Base-by-base conservation (phyloP, 164 flowering plant genomes). In the Berberis thunbergii region DNA sequence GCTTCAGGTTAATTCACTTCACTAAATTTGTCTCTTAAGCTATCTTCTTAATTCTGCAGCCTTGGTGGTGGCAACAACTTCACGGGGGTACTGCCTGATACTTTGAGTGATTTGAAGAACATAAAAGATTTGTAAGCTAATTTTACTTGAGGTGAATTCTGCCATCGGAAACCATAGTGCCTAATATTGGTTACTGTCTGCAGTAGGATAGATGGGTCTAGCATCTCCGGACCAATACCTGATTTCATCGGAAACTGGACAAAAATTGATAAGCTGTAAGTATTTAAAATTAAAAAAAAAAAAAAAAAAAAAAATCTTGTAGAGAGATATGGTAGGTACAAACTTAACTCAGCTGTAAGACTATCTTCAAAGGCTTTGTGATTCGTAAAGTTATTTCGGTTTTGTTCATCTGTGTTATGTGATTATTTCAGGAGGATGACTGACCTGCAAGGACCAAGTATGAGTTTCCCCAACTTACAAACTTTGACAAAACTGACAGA, bases 191-290 rank as follows among this genome's bases (percentile, higher is more conserved):
- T 59, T 76, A 26, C 61, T 65, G 8, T 57, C 66, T 82, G 78
- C 90, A 93, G 98, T 76, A 68, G 86, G 70, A 75, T 93, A 70
- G 90, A 83, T 74, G 97, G 97, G 65, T 88, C 45, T 70, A 40
- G 39, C 11, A 57, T 90, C 26, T 76, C 91, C 3, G 98, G 98
- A 58, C 80, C 61, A 67, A 82, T 93, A 73, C 98, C 97, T 41
- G 79, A 80, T 63, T 79, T 88, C 62, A 86, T 93, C 52, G 96
- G 97, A 49, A 90, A 83, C 69, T 87, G 88, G 97, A 78, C 80
- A 44, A 63, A 64, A 43, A 59, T 92, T 49, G 12, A 6, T 0
- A 77, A 80, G 68, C 68, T 89, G 96, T 89, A 69, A 82, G 93
- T 77, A 57, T 9, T 57, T 11, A 57, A 52, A 26, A 26, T 26